Evolutionary conservation across 2,329 filamentous ascomycete genomes (phyloP), one percentile per base, ranked within the genome.

Genomic region (Neodidymelliopsis sp.): DNA sequence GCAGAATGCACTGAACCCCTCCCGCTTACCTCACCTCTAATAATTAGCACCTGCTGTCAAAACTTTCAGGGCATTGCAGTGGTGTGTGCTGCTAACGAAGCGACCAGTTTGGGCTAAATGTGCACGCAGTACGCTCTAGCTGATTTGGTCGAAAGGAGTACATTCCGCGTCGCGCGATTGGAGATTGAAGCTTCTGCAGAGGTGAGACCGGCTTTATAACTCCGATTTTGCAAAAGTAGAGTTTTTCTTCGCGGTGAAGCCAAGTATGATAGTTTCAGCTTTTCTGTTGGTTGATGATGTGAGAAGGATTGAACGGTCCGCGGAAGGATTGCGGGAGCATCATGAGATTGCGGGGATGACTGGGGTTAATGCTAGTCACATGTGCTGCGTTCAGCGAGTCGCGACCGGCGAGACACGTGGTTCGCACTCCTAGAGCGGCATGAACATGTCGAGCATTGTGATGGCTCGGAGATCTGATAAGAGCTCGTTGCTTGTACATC

Each of bases 321-420:
- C 47, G 35, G 47, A 50, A 50, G 47, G 47, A 50, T 50, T 44
- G 39, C 40, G 47, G 40, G 46, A 49, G 40, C 15, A 36, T 30
- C 20, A 19, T 42, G 27, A 35, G 38, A 39, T 37, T 23, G 43
- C 29, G 43, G 38, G 33, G 45, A 43, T 35, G 15, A 39, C 34
- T 44, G 34, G 39, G 46, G 28, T 15, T 19, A 18, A 13, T 45
- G 18, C 9, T n/a, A n/a, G n/a, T n/a, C 23, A 47, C 30, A 29
- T 25, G 37, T 36, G 24, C 30, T 48, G 25, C 44, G 2, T 23
- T 30, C 27, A 36, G 37, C 24, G 16, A 29, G 28, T 38, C 10
- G 16, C 24, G n/a, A n/a, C 10, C 5, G 37, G 28, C 27, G 18
- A 31, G 4, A 24, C 15, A 19, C 25, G 18, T 35, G 10, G 28